Base-by-base conservation (phyloP, 73 alveolate species). In the Paramecium sexaurelia region DNA sequence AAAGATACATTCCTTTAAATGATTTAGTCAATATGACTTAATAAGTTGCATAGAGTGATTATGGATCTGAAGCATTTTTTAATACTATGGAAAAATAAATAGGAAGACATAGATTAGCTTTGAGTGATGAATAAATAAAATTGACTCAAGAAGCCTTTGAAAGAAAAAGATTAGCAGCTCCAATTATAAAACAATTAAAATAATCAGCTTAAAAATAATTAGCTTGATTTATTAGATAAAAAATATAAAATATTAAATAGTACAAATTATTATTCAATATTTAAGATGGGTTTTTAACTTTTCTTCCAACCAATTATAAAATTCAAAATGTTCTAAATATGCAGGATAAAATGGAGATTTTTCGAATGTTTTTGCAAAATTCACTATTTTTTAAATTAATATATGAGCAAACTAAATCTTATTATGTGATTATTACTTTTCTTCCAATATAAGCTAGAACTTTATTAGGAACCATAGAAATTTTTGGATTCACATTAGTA, bases 401-500 rank as follows among this genome's bases (percentile, higher is more conserved):
- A 78, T 78, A 45, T 78, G 90, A 45, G 90, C 90, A 78, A 78
- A 78, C 90, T 78, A 41, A 78, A 17, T 10, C 1, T 0, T 1
- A 51, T 1, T 22, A 71, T 33, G 15, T 32, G 20, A 40, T 20
- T 19, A 40, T 0, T 78, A 78, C 90, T 45, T 78, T 78, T 78
- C 90, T 78, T 37, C 90, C 90, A 43, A 43, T 41, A 78, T 78
- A 78, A 29, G 90, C 90, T 24, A 78, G 11, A 3, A 78, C 90
- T 41, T 51, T 39, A 78, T 78, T 78, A 22, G 90, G 90, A 19
- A 78, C 71, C 68, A 78, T 39, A 0, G 68, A 45, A 17, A 78
- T 78, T 17, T 24, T 19, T 1, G 90, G 90, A 78, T 78, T 39
- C n/a, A 39, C 68, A 78, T 78, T 78, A 7, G 90, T 78, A 20